Evolutionary conservation across 129 eudicot species (phyloP), one percentile per base, ranked within the genome.

Genomic region (Tagetes patula): DNA sequence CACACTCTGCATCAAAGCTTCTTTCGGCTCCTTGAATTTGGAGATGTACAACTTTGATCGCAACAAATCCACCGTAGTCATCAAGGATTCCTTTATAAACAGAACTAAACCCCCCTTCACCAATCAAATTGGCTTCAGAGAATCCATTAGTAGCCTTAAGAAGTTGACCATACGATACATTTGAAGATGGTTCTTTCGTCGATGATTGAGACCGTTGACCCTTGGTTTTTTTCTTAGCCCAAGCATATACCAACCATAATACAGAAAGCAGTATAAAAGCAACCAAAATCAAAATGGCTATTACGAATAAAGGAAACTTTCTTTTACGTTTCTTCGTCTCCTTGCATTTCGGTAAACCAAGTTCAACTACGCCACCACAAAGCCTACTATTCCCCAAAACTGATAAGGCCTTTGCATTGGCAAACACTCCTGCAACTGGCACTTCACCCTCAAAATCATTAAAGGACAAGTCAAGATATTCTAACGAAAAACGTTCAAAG

Each of bases 71-170:
- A 11, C 42, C 79, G 41, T 49, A 63, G 7, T 49, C 37, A 74
- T 82, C 74, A 69, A 78, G 54, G 37, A 46, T 30, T 60, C 88
- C 88, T 66, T 74, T 78, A 43, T 73, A 82, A 13, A 82, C 77
- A 45, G 79, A 70, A 27, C 83, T 72, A 42, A 56, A 78, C 11
- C 79, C 45, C 30, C 82, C 79, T 13, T 14, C 13, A 32, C 85
- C 78, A 7, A 84, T 55, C 78, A 84, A 69, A 53, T 81, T 81
- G 1, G 8, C 58, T 53, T 67, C 3, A 1, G 83, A 77, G 69
- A 84, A 84, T 10, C 82, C 79, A 27, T 81, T 8, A 0, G 88
- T 84, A 70, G 85, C 85, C 74, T 65, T 32, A 42, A 56, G 66
- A 39, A 84, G 83, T 30, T 47, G 73, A 9, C 10, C 20, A 46